These are phyloP conservation scores for Ogataea trehalophila DNA, from an alignment of 805 yeast genomes.

Conservation along the genomic window DNA sequence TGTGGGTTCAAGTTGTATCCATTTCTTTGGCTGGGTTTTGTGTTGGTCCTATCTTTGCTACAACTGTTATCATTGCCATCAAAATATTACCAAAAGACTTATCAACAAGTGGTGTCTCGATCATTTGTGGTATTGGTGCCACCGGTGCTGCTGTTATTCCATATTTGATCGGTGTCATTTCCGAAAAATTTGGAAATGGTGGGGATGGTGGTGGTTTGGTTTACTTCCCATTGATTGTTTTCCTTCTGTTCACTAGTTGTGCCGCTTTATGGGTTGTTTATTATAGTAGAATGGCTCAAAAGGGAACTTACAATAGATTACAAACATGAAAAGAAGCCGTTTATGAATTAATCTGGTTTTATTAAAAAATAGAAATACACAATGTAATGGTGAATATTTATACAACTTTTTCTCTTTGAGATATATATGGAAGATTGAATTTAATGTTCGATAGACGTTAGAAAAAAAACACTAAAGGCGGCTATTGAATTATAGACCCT, in stretches of 20 bases:
- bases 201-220: slow-evolving; percentile 29
- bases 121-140: slow-evolving; percentile 76
- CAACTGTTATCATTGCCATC: slow-evolving; percentile 61
- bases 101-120: slow-evolving; percentile 66
- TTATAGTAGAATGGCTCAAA: slow-evolving; percentile 14
- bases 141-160: slow-evolving; percentile 79
- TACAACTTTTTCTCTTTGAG: too few relatives aligned
- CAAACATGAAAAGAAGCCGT: neutral
- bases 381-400: too few relatives aligned
- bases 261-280: slow-evolving; percentile 25
- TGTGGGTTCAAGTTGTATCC: slow-evolving; percentile 29
- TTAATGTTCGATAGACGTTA: too few relatives aligned
- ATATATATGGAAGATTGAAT: too few relatives aligned
- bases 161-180: slow-evolving; percentile 50
- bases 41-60: slow-evolving; percentile 59
- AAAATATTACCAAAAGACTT: slow-evolving; percentile 54
- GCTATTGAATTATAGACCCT: too few relatives aligned
- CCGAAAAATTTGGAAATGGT: slow-evolving; percentile 24
- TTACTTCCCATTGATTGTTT: slow-evolving; percentile 26
- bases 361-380: too few relatives aligned
- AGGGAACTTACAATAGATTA: neutral
- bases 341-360: neutral
- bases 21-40: slow-evolving; percentile 42
- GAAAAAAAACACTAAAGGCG: too few relatives aligned
- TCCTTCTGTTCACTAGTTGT: slow-evolving; percentile 20